A percentile compares a stretch with the other conserved stretches of the same genome.
Evolutionary conservation across 2,329 filamentous ascomycete species (phyloP).

Genomic region (Phyllosticta paracitricarpa): DNA sequence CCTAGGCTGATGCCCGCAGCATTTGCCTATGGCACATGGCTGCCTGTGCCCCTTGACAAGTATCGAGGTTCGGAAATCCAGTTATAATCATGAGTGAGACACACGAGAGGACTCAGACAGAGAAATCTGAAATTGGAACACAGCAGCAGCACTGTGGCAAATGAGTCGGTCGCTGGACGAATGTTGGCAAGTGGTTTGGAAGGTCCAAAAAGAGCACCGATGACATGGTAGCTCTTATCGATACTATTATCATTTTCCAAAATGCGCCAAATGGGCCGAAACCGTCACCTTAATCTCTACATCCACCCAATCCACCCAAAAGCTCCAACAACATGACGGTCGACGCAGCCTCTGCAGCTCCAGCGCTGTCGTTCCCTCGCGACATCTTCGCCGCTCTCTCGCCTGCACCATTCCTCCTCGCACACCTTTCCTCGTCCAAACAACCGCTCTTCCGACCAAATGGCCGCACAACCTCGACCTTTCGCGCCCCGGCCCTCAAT

Average conservation of each 20-base stretch:
- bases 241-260: neutral
- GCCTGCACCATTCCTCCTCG: conserved; percentile 79
- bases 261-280: neutral
- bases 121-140: too few relatives aligned
- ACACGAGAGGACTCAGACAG: too few relatives aligned
- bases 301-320: neutral
- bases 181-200: too few relatives aligned
- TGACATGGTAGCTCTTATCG: neutral
- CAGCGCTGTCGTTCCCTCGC: conserved; percentile 44
- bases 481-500: conserved; percentile 66
- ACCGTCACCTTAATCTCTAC: neutral
- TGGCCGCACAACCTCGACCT: conserved; percentile 60
- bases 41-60: too few relatives aligned
- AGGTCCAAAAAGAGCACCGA: neutral
- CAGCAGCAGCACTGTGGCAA: too few relatives aligned
- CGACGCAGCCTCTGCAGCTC: neutral
- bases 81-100: too few relatives aligned
- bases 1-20: neutral
- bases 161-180: too few relatives aligned
- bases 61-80: too few relatives aligned
- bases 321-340: neutral
- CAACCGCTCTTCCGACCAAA: conserved; percentile 63
- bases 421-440: conserved; percentile 54
- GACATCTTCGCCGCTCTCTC: conserved; percentile 81
- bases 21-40: too few relatives aligned